Evolutionary conservation across 2,329 filamentous ascomycete species (phyloP).

Genomic region (Metarhizium humberi): DNA sequence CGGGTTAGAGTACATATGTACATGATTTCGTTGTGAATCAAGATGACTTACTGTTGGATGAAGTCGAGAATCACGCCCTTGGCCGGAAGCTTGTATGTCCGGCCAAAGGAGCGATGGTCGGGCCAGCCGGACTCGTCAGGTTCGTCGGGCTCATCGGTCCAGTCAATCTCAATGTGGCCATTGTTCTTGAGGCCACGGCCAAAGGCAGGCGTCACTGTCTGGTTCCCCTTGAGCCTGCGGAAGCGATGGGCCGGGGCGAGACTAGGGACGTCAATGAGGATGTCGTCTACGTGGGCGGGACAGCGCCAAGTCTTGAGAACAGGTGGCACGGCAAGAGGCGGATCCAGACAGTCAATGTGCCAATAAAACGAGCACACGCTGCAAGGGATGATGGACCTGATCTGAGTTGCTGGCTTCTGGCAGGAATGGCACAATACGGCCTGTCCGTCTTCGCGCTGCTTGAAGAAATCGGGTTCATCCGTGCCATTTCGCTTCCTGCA

Average conservation of each 20-base stretch:
- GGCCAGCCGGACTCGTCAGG: slow-evolving; percentile 47
- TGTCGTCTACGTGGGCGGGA: slow-evolving; percentile 74
- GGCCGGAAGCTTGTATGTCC: slow-evolving; percentile 53
- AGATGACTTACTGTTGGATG: slow-evolving; percentile 48
- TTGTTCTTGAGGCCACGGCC: slow-evolving; percentile 61
- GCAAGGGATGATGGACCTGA: slow-evolving; percentile 73
- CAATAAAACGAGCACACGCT: slow-evolving; percentile 74
- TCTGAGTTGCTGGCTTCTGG: slow-evolving; percentile 49
- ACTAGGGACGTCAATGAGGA: slow-evolving; percentile 51
- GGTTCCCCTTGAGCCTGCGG: slow-evolving; percentile 48
- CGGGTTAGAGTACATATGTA: background rate
- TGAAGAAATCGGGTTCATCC: slow-evolving; percentile 61
- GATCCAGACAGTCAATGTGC: slow-evolving; percentile 88
- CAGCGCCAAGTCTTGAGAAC: slow-evolving; percentile 76
- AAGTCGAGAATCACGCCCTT: slow-evolving; percentile 63
- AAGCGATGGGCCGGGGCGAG: slow-evolving; percentile 52
- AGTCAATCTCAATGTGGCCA: slow-evolving; percentile 61
- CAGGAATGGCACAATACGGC: slow-evolving; percentile 72
- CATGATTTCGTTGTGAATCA: background rate
- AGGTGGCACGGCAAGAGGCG: slow-evolving; percentile 72
- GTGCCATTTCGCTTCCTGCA: slow-evolving; percentile 42
- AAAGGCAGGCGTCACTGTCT: slow-evolving; percentile 41
- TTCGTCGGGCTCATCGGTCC: slow-evolving; percentile 47
- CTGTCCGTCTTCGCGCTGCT: slow-evolving; percentile 65
- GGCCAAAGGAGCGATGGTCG: slow-evolving; percentile 52